A percentile compares a stretch with the other conserved stretches of the same genome.
These are phyloP conservation scores for Cordyceps militaris DNA, from an alignment of 2,329 filamentous ascomycete species.

Conservation along the genomic window DNA sequence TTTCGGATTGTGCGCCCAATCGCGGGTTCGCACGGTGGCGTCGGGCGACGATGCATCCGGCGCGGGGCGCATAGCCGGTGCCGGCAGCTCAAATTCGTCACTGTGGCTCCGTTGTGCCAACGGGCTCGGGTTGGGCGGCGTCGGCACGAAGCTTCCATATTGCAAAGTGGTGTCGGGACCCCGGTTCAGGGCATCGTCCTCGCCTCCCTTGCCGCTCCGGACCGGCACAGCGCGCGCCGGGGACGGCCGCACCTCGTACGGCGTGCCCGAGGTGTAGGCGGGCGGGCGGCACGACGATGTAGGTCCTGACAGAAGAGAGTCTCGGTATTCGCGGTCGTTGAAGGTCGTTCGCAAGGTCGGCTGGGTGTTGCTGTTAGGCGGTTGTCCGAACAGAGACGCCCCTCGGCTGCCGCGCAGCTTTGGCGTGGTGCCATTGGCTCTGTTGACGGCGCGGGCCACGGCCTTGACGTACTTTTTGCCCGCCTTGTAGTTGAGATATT, in stretches of 20 bases:
- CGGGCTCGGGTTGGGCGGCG: constrained; percentile 29
- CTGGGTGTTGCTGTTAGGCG: constrained; percentile 10
- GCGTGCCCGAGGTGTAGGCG: constrained; percentile 3
- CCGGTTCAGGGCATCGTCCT: constrained; percentile 35
- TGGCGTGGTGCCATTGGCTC: constrained; percentile 47
- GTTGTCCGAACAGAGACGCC: constrained; percentile 7
- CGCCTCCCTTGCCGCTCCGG: constrained; percentile 17
- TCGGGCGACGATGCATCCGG: constrained; percentile 16
- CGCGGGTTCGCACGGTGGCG: neutral
- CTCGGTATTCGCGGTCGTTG: neutral
- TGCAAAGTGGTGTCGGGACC: constrained; percentile 32
- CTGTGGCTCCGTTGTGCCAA: constrained; percentile 14
- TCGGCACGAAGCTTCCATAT: constrained; percentile 47
- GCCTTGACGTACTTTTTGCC: constrained; percentile 93
- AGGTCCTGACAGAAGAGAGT: neutral
- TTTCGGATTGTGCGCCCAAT: neutral
- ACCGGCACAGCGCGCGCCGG: neutral
- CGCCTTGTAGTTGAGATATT: constrained; percentile 92
- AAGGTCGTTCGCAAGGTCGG: constrained; percentile 11
- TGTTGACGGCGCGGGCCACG: constrained; percentile 63
- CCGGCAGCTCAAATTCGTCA: constrained; percentile 45
- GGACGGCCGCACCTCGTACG: neutral
- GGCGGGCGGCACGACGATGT: neutral
- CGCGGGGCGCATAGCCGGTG: constrained; percentile 36
- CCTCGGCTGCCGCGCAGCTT: constrained; percentile 21